phyloP scores from a whole-genome alignment of 495 filamentous ascomycete species.

The Aspergillus nidulans region DNA sequence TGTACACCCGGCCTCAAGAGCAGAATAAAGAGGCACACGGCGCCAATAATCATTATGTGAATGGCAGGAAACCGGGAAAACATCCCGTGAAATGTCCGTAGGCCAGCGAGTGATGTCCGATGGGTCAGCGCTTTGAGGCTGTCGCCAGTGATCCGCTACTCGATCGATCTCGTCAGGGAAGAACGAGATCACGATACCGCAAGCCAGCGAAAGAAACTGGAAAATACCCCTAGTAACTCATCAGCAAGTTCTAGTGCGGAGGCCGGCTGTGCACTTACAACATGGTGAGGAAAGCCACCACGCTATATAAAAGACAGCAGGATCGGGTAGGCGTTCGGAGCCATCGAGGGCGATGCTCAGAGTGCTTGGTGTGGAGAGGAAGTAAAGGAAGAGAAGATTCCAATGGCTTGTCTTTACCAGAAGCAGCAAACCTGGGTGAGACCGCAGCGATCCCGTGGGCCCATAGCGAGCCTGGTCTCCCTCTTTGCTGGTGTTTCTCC shows the following conservation, averaged over 20 bases:
- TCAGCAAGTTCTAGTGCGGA: background rate
- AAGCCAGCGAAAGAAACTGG: constrained; percentile 47
- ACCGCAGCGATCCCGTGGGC: constrained; percentile 10
- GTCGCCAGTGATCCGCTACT: constrained; percentile 41
- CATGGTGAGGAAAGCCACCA: constrained; percentile 34
- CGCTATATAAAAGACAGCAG: constrained; percentile 17
- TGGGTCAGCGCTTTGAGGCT: constrained; percentile 41
- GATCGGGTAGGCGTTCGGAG: constrained; percentile 6
- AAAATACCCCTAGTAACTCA: constrained; percentile 35
- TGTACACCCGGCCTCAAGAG: constrained; percentile 60
- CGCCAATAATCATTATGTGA: constrained; percentile 94
- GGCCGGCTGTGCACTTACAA: constrained; percentile 20
- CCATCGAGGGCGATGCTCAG: background rate
- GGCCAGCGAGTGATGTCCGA: constrained; percentile 57
- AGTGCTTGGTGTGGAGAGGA: background rate
- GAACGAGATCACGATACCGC: constrained; percentile 47
- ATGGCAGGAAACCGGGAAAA: constrained; percentile 60
- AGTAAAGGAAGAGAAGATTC: constrained; percentile 22
- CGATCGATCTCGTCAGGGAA: constrained; percentile 56
- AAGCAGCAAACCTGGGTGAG: constrained; percentile 15
- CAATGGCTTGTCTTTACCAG: background rate
- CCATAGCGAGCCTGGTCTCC: constrained; percentile 8
- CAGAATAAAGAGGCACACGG: constrained; percentile 63
- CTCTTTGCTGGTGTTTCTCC: background rate
- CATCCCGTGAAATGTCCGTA: constrained; percentile 69